A percentile compares a stretch with the other conserved stretches of the same genome.
Conservation (phyloP, 1,284 basidiomycete species). For the Puccinia novopanici region DNA sequence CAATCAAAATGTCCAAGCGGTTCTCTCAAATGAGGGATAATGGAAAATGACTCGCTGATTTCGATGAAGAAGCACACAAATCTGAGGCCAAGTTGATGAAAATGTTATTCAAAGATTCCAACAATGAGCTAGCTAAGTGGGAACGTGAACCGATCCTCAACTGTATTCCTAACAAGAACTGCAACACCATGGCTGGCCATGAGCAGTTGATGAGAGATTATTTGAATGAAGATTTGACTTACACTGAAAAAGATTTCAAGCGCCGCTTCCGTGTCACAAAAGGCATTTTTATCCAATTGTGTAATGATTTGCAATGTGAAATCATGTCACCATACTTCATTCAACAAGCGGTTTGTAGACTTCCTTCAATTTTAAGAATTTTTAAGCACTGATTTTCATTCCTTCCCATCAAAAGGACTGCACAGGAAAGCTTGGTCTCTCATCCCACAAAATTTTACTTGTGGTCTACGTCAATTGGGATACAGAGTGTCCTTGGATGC, state of each 20-base stretch:
- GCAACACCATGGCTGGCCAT: neutral
- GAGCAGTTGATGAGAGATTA: neutral
- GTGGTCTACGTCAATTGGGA: too few relatives aligned
- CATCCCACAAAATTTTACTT: too few relatives aligned
- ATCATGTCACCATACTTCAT: neutral
- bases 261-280: neutral
- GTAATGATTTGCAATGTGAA: neutral
- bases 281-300: conserved; percentile 6
- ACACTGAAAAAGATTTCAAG: neutral
- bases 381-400: too few relatives aligned
- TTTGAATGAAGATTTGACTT: neutral
- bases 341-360: neutral
- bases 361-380: too few relatives aligned
- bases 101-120: neutral
- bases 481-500: too few relatives aligned
- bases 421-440: too few relatives aligned
- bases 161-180: conserved; percentile 3
- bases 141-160: neutral
- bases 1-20: too few relatives aligned
- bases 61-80: too few relatives aligned
- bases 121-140: neutral
- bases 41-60: too few relatives aligned
- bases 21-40: too few relatives aligned
- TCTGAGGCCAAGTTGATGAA: too few relatives aligned
- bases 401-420: too few relatives aligned